Conservation (phyloP, 345 rosid genomes). For the Lepidium sativum region DNA sequence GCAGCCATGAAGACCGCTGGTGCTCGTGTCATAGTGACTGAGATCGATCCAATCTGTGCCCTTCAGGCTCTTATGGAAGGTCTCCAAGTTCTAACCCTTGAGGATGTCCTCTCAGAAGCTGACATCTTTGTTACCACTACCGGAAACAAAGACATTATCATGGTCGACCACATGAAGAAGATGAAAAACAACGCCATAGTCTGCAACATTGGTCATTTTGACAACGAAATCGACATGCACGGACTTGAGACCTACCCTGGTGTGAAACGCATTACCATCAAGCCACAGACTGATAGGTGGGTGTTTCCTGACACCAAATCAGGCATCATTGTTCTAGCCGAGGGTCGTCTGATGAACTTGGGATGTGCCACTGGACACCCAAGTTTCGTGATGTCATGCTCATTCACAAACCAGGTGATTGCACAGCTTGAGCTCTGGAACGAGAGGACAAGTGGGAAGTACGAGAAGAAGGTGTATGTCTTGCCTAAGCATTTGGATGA, state of each 20-base stretch:
- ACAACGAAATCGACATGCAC: conserved; percentile 59
- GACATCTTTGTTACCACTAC: conserved; percentile 69
- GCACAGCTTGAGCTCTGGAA: conserved; percentile 64
- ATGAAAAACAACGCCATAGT: conserved; percentile 73
- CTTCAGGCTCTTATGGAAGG: conserved; percentile 80
- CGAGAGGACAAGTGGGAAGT: conserved; percentile 42
- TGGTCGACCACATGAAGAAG: conserved; percentile 55
- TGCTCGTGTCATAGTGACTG: conserved; percentile 64
- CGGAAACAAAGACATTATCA: conserved; percentile 67
- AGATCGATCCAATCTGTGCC: conserved; percentile 68
- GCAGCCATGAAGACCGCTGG: conserved; percentile 60
- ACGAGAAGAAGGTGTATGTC: conserved; percentile 62
- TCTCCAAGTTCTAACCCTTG: conserved; percentile 46
- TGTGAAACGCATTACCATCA: conserved; percentile 56
- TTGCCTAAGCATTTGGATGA: conserved; percentile 71
- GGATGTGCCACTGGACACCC: conserved; percentile 79
- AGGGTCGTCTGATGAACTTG: conserved; percentile 72
- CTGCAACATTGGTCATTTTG: conserved; percentile 72
- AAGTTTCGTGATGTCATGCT: conserved; percentile 69
- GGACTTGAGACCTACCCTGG: conserved; percentile 60
- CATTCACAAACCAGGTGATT: conserved; percentile 70
- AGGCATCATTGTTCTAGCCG: conserved; percentile 53
- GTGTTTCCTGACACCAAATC: conserved; percentile 44
- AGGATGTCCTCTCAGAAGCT: conserved; percentile 46
- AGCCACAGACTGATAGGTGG: conserved; percentile 62